Evolutionary conservation across 2,329 filamentous ascomycete genomes (phyloP).

Genomic region (Orbilia javanica): DNA sequence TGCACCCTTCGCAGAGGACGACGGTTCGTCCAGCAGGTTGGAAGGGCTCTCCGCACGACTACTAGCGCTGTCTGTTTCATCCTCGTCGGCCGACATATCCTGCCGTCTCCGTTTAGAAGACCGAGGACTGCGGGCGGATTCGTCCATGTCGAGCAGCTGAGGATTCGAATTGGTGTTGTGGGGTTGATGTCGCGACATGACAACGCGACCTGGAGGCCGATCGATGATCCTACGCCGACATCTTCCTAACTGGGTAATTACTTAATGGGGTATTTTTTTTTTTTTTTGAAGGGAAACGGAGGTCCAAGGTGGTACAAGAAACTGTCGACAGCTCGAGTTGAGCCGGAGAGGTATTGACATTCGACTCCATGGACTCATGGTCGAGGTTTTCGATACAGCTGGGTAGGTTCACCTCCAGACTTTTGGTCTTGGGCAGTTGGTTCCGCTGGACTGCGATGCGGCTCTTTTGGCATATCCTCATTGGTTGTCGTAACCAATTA

Average conservation of each 20-base stretch:
- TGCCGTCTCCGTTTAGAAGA: constrained; percentile 25
- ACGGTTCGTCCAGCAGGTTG: background rate
- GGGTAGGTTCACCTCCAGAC: background rate
- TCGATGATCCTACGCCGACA: background rate
- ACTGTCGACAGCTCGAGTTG: background rate
- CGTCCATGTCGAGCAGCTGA: constrained; percentile 28
- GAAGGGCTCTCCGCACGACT: constrained; percentile 17
- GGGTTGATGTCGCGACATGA: background rate
- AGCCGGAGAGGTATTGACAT: too few relatives aligned
- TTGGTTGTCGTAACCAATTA: constrained; percentile 1
- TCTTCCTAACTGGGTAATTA: constrained; percentile 6
- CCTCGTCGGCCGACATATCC: constrained; percentile 10
- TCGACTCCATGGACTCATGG: background rate
- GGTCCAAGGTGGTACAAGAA: constrained; percentile 6
- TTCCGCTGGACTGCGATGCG: constrained; percentile 21
- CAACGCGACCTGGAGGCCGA: constrained; percentile 5
- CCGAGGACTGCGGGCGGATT: constrained; percentile 23
- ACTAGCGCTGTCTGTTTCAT: constrained; percentile 24
- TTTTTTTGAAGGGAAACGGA: too few relatives aligned
- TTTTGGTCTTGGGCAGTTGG: background rate
- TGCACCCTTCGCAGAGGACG: background rate
- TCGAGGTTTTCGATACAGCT: background rate
- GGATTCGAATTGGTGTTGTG: background rate
- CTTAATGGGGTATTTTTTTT: constrained; percentile 9
- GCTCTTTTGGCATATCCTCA: constrained; percentile 6